These are phyloP conservation scores for Ganoderma sinense DNA, from an alignment of 1,284 basidiomycete species.

Conservation along the genomic window DNA sequence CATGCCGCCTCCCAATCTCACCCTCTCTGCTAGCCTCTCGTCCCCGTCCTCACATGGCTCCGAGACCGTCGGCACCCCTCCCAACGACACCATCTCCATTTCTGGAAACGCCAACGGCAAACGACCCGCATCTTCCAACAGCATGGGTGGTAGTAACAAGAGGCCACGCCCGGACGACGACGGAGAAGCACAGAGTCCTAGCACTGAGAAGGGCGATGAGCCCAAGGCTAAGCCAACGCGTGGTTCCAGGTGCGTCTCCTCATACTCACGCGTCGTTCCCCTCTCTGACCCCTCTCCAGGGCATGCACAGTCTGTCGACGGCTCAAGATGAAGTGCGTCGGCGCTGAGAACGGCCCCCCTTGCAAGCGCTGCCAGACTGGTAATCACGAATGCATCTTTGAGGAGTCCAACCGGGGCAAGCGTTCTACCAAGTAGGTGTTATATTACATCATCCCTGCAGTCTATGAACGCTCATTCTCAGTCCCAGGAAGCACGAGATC, in stretches of 20 bases:
- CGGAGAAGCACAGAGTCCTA: constrained; percentile 50
- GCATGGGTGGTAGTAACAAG: constrained; percentile 62
- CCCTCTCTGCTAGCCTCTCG: constrained; percentile 41
- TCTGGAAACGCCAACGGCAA: constrained; percentile 67
- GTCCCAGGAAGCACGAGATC: constrained; percentile 84
- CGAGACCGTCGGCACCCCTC: constrained; percentile 76
- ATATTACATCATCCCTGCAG: constrained; percentile 6
- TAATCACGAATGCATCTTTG: constrained; percentile 92
- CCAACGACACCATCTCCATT: constrained; percentile 64
- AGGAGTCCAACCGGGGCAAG: constrained; percentile 94
- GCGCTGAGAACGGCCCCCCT: constrained; percentile 90
- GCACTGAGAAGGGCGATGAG: constrained; percentile 65
- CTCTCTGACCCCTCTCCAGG: constrained; percentile 47
- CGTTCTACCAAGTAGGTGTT: constrained; percentile 81
- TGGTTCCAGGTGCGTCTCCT: constrained; percentile 74
- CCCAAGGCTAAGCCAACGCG: constrained; percentile 85
- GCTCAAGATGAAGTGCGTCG: constrained; percentile 98
- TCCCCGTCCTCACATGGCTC: constrained; percentile 78
- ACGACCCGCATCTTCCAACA: constrained; percentile 62
- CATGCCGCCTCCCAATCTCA: constrained; percentile 39
- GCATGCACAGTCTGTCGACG: constrained; percentile 95
- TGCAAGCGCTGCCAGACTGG: constrained; percentile 87
- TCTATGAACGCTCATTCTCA: constrained; percentile 40
- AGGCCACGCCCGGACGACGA: constrained; percentile 60
- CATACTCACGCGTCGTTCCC: constrained; percentile 12